Percentiles rank a stretch among this genome's conserved stretches.
These are phyloP conservation scores for Coemansia sp. DNA, from an alignment of 192 early-diverging fungal species.

Conservation along the genomic window DNA sequence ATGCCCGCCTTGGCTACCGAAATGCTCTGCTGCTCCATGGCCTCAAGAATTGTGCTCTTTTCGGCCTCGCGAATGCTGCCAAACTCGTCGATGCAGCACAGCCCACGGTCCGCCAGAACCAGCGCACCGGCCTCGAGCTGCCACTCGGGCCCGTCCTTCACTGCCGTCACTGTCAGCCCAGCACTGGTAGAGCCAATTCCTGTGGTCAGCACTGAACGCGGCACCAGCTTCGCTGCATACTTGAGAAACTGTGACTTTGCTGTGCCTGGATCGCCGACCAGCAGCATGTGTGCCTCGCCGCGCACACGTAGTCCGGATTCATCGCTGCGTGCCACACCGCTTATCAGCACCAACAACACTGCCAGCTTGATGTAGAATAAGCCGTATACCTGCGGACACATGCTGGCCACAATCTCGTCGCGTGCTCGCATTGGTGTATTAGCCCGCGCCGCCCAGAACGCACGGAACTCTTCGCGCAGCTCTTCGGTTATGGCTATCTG, in stretches of 20 bases:
- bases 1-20: slow-evolving; percentile 78
- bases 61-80: slow-evolving; percentile 74
- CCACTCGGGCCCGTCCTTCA: slow-evolving; percentile 76
- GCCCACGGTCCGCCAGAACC: slow-evolving; percentile 73
- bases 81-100: slow-evolving; percentile 88
- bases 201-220: slow-evolving; percentile 72
- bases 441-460: slow-evolving; percentile 59
- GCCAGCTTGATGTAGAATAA: slow-evolving; percentile 72
- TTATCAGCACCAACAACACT: slow-evolving; percentile 70
- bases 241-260: slow-evolving; percentile 82
- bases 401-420: slow-evolving; percentile 61
- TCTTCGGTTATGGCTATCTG: slow-evolving; percentile 71
- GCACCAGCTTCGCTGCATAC: slow-evolving; percentile 65
- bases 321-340: slow-evolving; percentile 65
- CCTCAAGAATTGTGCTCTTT: slow-evolving; percentile 75
- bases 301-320: slow-evolving; percentile 63
- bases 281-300: slow-evolving; percentile 73
- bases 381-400: slow-evolving; percentile 74
- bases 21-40: slow-evolving; percentile 86
- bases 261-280: slow-evolving; percentile 79
- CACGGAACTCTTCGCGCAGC: slow-evolving; percentile 55
- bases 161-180: slow-evolving; percentile 74
- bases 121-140: slow-evolving; percentile 80
- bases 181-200: slow-evolving; percentile 78
- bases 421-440: slow-evolving; percentile 31